phyloP scores from a whole-genome alignment of 306 rosid species.

The Fragaria iinumae region DNA sequence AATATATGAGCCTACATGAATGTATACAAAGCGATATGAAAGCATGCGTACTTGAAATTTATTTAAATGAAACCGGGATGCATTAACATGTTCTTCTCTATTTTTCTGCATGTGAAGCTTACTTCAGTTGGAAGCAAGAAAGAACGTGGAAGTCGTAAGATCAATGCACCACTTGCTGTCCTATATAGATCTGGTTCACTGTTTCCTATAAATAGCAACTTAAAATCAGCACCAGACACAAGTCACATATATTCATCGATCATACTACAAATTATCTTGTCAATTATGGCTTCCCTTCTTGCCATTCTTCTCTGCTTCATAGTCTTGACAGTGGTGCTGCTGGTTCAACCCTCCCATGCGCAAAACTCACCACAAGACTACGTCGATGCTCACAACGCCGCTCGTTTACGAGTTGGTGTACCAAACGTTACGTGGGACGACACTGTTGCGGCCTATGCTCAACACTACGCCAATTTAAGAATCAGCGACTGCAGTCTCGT shows the following conservation, averaged over 20 bases:
- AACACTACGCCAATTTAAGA: conserved; percentile 20
- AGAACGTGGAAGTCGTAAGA: background rate
- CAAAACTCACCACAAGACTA: conserved; percentile 44
- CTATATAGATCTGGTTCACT: background rate
- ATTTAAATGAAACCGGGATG: background rate
- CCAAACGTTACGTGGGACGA: conserved; percentile 20
- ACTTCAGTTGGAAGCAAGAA: background rate
- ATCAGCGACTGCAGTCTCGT: conserved; percentile 22
- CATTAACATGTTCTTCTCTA: background rate
- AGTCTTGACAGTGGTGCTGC: background rate
- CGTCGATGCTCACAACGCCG: conserved; percentile 32
- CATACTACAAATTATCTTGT: background rate
- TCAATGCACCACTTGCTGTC: background rate
- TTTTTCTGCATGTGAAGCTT: background rate
- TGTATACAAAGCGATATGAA: background rate
- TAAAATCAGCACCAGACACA: too few species aligned
- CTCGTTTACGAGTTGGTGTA: conserved; percentile 17
- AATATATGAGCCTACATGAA: background rate
- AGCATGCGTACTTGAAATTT: background rate
- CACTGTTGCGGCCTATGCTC: conserved; percentile 24
- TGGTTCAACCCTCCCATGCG: conserved; percentile 11
- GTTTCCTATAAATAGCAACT: conserved; percentile 6
- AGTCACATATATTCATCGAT: background rate
- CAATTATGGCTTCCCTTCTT: background rate
- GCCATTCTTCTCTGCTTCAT: background rate